Base-by-base conservation (phyloP, 106 monocot species). In the Dendrobium officinale region DNA sequence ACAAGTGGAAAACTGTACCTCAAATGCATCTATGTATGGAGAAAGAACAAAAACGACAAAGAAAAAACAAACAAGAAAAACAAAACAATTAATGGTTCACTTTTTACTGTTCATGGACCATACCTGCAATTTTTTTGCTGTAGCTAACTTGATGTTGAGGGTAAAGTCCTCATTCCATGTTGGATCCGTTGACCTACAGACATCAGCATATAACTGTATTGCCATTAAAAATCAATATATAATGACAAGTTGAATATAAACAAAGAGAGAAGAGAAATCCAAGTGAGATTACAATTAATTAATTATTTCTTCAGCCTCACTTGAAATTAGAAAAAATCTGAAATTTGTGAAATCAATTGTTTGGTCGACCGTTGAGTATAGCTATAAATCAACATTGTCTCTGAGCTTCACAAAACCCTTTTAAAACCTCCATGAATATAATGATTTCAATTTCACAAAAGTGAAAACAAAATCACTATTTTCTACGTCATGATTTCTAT, bases 91-190 rank as follows among this genome's bases (percentile, higher is more conserved):
- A 72, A n/a, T 72, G 37, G 5, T 40, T 40, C 9, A 33, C 31
- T 33, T 72, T 6, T 40, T 16, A 40, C 44, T 43, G 19, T 44
- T 44, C 18, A 75, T 40, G 24, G 48, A 3, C 10, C 10, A 78
- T 75, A 98, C 97, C 94, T 94, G 92, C 72, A 98, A 75, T 74
- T 83, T 17, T 68, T 88, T 94, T 84, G 82, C 42, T 75, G 81
- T 59, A 73, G 55, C 55, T 75, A 42, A 80, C 43, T 83, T 97
- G 82, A 92, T 85, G 55, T 94, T 89, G 73, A 98, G 82, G 85
- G 85, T 87, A 64, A 94, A 83, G 40, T 98, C 82, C 68, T 98
- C 97, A 90, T 98, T 91, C 97, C 97, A 98, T 75, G 80, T 82
- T 55, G 94, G 94, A 54, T 98, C 92, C 78, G 85, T 94, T 79